These are phyloP conservation scores for Monosporascus ibericus DNA, from an alignment of 2,329 filamentous ascomycete species.

Conservation along the genomic window DNA sequence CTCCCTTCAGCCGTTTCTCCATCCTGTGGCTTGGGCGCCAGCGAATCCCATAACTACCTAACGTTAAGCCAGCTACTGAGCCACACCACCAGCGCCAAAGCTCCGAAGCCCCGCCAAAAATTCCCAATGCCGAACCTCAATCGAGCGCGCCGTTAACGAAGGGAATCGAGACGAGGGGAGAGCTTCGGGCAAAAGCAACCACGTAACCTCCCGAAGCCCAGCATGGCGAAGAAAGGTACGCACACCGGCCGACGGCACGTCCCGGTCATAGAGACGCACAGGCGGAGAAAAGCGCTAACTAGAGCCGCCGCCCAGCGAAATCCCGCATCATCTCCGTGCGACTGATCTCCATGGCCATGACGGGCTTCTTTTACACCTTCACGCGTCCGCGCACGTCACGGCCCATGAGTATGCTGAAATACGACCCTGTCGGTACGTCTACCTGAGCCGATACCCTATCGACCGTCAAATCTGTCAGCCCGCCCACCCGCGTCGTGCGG, in stretches of 20 bases:
- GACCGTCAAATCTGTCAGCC: background rate
- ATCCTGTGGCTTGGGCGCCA: background rate
- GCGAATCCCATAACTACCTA: background rate
- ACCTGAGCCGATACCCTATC: background rate
- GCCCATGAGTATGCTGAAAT: slow-evolving; percentile 96
- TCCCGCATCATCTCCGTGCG: slow-evolving; percentile 89
- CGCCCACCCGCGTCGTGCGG: background rate
- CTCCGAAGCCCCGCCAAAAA: slow-evolving; percentile 19
- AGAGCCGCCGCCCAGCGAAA: slow-evolving; percentile 55
- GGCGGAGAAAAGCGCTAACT: slow-evolving; percentile 1
- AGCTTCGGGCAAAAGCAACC: background rate
- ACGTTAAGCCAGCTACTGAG: background rate
- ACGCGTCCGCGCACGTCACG: slow-evolving; percentile 72
- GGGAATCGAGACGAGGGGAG: background rate
- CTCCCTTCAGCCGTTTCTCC: no score
- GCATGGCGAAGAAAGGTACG: slow-evolving; percentile 40
- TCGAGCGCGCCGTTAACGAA: background rate
- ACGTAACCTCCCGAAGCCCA: background rate
- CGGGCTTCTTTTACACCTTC: slow-evolving; percentile 93
- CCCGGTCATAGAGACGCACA: background rate
- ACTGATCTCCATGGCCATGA: slow-evolving; percentile 97
- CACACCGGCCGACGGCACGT: no score
- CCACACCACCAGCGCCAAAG: background rate
- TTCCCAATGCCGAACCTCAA: background rate
- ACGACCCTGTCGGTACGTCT: slow-evolving; percentile 85